Percentiles rank a stretch among this genome's conserved stretches.
These are phyloP conservation scores for Amylostereum areolatum DNA, from an alignment of 1,284 basidiomycete genomes.

Conservation along the genomic window DNA sequence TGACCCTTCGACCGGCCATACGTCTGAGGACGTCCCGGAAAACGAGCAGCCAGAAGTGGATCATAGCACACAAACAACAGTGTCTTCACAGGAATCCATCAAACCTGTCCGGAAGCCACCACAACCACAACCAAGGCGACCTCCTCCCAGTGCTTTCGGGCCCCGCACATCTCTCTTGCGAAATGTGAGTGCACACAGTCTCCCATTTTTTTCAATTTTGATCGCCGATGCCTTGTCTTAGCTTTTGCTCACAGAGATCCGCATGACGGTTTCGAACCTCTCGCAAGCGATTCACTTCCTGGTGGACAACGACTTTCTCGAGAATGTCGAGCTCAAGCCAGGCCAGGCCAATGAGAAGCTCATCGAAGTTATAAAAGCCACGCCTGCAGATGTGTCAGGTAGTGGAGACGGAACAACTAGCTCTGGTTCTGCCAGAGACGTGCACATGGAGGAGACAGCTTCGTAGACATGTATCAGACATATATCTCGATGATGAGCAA, in stretches of 20 bases:
- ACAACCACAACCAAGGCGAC: slow-evolving; percentile 46
- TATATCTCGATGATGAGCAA: too few species aligned
- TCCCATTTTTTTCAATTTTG: not conserved
- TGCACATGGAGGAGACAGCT: too few species aligned
- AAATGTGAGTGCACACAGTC: slow-evolving; percentile 46
- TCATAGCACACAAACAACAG: not conserved
- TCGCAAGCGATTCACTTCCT: slow-evolving; percentile 92
- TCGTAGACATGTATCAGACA: too few species aligned
- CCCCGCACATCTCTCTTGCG: slow-evolving; percentile 65
- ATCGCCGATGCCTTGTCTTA: slow-evolving; percentile 21
- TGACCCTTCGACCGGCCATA: too few species aligned
- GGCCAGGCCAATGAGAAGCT: slow-evolving; percentile 71
- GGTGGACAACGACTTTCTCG: slow-evolving; percentile 87
- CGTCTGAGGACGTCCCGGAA: too few species aligned
- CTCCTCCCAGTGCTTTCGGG: slow-evolving; percentile 62
- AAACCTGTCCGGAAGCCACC: slow-evolving; percentile 21
- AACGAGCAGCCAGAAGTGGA: too few species aligned
- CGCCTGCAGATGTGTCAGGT: slow-evolving; percentile 5
- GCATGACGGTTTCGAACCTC: slow-evolving; percentile 86
- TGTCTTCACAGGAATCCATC: not conserved
- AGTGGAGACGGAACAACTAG: too few species aligned
- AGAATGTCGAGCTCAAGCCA: slow-evolving; percentile 74
- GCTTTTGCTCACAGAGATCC: slow-evolving; percentile 86
- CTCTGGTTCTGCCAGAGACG: too few species aligned
- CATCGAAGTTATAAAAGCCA: slow-evolving; percentile 51